Evolutionary conservation across 352 stramenopile species (phyloP), one percentile per base, ranked within the genome.

Genomic region (Phytophthora hybrid): DNA sequence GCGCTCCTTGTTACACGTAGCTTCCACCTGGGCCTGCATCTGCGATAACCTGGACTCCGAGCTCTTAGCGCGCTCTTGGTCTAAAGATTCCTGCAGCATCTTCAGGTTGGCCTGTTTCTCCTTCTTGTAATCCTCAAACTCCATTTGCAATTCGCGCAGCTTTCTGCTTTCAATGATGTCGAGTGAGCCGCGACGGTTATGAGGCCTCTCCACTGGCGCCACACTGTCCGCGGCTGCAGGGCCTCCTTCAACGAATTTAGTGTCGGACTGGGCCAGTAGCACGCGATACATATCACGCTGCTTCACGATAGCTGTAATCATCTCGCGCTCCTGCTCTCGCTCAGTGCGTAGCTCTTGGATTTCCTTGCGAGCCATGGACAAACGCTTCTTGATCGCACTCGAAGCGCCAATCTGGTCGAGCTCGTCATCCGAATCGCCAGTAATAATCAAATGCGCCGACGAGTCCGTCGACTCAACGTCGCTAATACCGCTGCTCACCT

Each of bases 221-320:
- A 34, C 26, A 59, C 51, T 72, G 11, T 67, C 67, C 52, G 63
- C 41, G 46, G 44, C 10, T 60, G 57, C 13, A 34, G 65, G 47
- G 19, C 54, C 60, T 9, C 62, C 73, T 49, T 86, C 78, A 13
- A 84, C 11, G 52, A 89, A 93, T 41, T 88, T 85, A 13, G 79
- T 92, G 76, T 98, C 94, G 21, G 95, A 91, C 41, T 98, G 94
- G 3, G 90, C 87, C 11, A 99, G 77, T 19, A 99, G 80, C 26
- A 97, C 90, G 44, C 94, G 91, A 72, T 99, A 99, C 77, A 99
- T 95, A 82, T 99, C 96, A 23, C 97, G 92, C 75, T 99, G 97
- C 73, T 99, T 96, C 10, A 99, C 95, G 63, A 99, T 98, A 4
- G 87, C 91, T 16, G 85, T 79, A 10, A 99, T 96, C 74, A 99